Conservation (phyloP, 169 alveolate species). For the Cyclospora cayetanensis region DNA sequence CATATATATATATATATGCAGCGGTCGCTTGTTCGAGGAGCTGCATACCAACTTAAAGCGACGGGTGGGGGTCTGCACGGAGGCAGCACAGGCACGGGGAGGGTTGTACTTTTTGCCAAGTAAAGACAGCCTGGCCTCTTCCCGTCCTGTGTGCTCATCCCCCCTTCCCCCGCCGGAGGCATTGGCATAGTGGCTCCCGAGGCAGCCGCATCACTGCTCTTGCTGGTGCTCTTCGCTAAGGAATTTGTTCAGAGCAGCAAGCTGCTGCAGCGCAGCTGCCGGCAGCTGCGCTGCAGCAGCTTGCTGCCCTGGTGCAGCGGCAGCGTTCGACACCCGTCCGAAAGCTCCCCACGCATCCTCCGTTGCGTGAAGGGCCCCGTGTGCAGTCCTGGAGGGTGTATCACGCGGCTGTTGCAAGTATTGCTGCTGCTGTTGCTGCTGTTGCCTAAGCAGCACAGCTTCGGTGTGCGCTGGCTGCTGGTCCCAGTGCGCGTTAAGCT, state of each 20-base stretch:
- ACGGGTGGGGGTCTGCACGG: too few relatives aligned
- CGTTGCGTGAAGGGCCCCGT: neutral
- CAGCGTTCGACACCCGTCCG: neutral
- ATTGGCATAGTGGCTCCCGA: too few relatives aligned
- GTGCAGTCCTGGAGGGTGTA: neutral
- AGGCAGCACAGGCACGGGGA: too few relatives aligned
- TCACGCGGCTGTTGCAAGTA: neutral
- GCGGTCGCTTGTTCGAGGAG: too few relatives aligned
- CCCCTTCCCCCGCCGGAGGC: too few relatives aligned
- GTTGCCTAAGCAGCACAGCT: neutral
- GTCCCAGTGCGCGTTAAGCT: neutral
- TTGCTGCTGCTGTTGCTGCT: slow-evolving; percentile 10
- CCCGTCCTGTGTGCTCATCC: too few relatives aligned
- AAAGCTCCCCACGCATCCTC: neutral
- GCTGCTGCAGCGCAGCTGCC: slow-evolving; percentile 35
- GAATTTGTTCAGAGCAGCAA: neutral
- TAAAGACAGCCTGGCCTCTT: too few relatives aligned
- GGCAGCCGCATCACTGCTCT: neutral
- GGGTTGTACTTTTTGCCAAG: too few relatives aligned
- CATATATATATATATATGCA: too few relatives aligned
- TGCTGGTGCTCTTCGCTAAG: slow-evolving; percentile 10
- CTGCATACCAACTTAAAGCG: too few relatives aligned
- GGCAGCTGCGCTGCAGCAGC: neutral
- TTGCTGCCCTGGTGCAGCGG: neutral
- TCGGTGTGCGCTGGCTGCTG: neutral